Percentiles rank a stretch among this genome's conserved stretches.
Conservation (phyloP, 2,329 filamentous ascomycete species). For the Trichoderma koningii region DNA sequence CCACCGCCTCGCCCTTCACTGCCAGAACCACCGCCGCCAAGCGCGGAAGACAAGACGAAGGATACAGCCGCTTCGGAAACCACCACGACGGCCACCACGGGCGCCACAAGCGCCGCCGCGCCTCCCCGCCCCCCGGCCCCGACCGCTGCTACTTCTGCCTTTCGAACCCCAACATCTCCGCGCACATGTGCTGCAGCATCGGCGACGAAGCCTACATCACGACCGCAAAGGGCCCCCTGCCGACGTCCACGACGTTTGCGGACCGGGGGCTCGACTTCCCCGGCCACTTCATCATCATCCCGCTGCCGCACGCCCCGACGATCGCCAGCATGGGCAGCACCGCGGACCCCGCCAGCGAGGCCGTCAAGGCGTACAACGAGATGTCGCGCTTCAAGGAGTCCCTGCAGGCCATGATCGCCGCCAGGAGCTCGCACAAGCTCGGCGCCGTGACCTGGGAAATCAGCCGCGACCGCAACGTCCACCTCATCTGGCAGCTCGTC, state of each 20-base stretch:
- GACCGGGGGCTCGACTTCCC: slow-evolving; percentile 70
- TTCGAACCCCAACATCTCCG: slow-evolving; percentile 78
- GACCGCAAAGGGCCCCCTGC: slow-evolving; percentile 86
- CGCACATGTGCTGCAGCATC: slow-evolving; percentile 87
- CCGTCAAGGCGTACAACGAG: slow-evolving; percentile 68
- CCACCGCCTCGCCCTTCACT: slow-evolving; percentile 74
- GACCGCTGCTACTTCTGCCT: slow-evolving; percentile 94
- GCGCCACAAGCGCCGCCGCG: slow-evolving; percentile 49
- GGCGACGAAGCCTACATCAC: slow-evolving; percentile 87
- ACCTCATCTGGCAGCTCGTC: slow-evolving; percentile 92
- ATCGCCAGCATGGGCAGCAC: slow-evolving; percentile 65
- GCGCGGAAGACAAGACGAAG: slow-evolving; percentile 51
- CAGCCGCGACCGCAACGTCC: slow-evolving; percentile 76
- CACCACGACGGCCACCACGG: slow-evolving; percentile 48
- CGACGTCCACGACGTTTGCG: slow-evolving; percentile 67
- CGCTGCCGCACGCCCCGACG: slow-evolving; percentile 78
- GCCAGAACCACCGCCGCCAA: slow-evolving; percentile 54
- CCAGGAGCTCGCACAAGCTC: slow-evolving; percentile 58
- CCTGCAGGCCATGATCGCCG: slow-evolving; percentile 77
- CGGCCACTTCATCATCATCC: slow-evolving; percentile 87
- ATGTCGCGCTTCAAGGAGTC: slow-evolving; percentile 80
- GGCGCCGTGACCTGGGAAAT: slow-evolving; percentile 94
- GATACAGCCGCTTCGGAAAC: slow-evolving; percentile 58
- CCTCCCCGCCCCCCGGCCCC: slow-evolving; percentile 65
- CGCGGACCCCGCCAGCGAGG: slow-evolving; percentile 52